Base-by-base conservation (phyloP, 345 rosid species). In the Sapria himalayana region DNA sequence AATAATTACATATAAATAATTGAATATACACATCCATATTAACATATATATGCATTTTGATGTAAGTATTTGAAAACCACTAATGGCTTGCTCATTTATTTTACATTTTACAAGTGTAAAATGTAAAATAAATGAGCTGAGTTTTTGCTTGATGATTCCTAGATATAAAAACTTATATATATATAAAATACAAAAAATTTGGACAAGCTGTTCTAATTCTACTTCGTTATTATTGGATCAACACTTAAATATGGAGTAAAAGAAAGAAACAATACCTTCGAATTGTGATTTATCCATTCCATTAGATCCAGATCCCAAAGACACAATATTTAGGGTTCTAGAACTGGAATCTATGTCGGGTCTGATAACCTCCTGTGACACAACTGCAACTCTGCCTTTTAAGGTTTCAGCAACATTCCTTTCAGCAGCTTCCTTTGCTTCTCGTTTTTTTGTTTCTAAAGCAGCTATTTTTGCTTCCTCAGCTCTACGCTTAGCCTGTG, bases 391-490 rank as follows among this genome's bases (percentile, higher is more conserved):
- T 14, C 17, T 43, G 45, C 32, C 51, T 56, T 65, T 52, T 27
- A 57, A 34, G 22, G 48, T 46, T 50, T 65, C 67, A 44, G 70
- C 61, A 46, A 55, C 67, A 56, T 76, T 71, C 56, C 43, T 78
- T 36, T 70, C 74, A 16, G 70, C 81, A 31, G 58, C 54, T 67
- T 67, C 80, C 63, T 72, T 54, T 46, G 73, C 74, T 35, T 71
- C 76, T 59, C 57, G 72, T 54, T 63, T 69, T 59, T 80, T 78
- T 48, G 60, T 72, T 75, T 75, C 92, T 56, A 65, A 47, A 46
- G 76, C 72, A 54, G 48, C 58, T 45, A 55, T 59, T 60, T 65
- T 78, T 45, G 70, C 81, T 66, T 81, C 89, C 57, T 86, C 97
- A 47, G 61, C 72, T 76, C 65, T 77, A 37, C 50, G 51, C 63